A percentile compares a stretch with the other conserved stretches of the same genome.
These are phyloP conservation scores for Kazachstania sp. DNA, from an alignment of 1,139 yeast species.

Conservation along the genomic window DNA sequence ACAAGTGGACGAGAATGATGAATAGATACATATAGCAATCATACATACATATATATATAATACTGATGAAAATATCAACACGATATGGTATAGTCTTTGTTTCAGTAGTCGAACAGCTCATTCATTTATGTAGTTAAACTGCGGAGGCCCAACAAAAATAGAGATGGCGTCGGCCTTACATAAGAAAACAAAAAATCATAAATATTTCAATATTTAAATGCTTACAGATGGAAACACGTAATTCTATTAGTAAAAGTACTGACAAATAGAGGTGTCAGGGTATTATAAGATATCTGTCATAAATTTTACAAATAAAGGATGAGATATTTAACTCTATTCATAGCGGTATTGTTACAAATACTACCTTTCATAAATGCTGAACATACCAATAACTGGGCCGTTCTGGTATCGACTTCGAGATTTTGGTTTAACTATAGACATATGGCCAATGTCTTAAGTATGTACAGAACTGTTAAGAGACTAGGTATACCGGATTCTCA, in stretches of 20 bases:
- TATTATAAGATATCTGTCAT: background rate
- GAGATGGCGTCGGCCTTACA: too few relatives aligned
- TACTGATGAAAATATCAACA: background rate
- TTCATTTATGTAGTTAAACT: too few relatives aligned
- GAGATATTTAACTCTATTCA: background rate
- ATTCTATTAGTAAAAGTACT: too few relatives aligned
- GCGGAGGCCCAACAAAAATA: too few relatives aligned
- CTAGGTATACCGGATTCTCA: conserved; percentile 97
- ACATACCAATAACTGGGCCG: conserved; percentile 91
- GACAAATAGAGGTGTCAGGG: too few relatives aligned
- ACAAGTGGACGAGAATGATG: conserved; percentile 14
- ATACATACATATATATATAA: background rate
- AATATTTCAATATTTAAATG: too few relatives aligned
- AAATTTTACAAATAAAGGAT: background rate
- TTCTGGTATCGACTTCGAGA: conserved; percentile 85
- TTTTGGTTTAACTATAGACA: conserved; percentile 98
- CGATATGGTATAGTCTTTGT: background rate
- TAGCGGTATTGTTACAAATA: conserved; percentile 2
- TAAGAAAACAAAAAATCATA: too few relatives aligned
- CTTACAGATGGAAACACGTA: too few relatives aligned
- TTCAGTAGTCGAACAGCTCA: background rate
- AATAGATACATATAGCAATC: background rate
- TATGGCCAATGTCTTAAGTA: conserved; percentile 90
- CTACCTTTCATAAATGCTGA: conserved; percentile 10
- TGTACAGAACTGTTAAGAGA: conserved; percentile 91